phyloP scores from a whole-genome alignment of 441 rosid species.

The Melastoma candidum region DNA sequence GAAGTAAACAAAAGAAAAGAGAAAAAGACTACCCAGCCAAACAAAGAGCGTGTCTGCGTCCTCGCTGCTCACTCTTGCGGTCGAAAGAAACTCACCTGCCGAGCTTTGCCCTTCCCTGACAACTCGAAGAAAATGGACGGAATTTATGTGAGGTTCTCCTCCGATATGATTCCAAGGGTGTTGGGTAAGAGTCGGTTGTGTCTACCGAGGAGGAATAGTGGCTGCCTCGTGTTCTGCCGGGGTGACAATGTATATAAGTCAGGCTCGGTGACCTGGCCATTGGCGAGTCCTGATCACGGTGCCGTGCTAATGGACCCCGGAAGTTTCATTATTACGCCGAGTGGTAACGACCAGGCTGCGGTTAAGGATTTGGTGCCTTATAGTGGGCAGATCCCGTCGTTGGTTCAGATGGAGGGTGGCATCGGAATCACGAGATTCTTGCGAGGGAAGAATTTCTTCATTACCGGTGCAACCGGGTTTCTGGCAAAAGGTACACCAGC shows the following conservation, averaged over 20 bases:
- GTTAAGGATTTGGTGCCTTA: slow-evolving; percentile 48
- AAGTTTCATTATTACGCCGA: slow-evolving; percentile 47
- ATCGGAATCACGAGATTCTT: slow-evolving; percentile 80
- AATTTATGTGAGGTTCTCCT: slow-evolving; percentile 40
- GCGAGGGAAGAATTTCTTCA: slow-evolving; percentile 54
- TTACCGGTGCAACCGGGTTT: slow-evolving; percentile 90
- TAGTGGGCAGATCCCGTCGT: slow-evolving; percentile 25
- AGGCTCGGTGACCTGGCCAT: slow-evolving; percentile 33
- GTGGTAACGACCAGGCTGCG: slow-evolving; percentile 32
- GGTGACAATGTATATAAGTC: slow-evolving; percentile 28
- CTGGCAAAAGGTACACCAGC: slow-evolving; percentile 55
- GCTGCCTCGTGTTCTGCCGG: slow-evolving; percentile 37
- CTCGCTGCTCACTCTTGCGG: too few species aligned
- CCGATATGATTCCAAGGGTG: slow-evolving; percentile 19
- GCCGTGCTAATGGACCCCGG: slow-evolving; percentile 37
- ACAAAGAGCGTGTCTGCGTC: too few species aligned
- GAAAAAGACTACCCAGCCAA: too few species aligned
- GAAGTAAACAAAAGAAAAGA: too few species aligned
- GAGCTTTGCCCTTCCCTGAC: too few species aligned
- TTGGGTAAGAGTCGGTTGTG: slow-evolving; percentile 20
- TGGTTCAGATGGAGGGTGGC: slow-evolving; percentile 52
- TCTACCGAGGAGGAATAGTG: slow-evolving; percentile 21
- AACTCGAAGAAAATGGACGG: slow-evolving; percentile 46
- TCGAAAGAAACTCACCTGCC: too few species aligned
- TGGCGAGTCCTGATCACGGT: slow-evolving; percentile 26